Conservation (phyloP, 2,329 filamentous ascomycete genomes). For the Venturia effusa region DNA sequence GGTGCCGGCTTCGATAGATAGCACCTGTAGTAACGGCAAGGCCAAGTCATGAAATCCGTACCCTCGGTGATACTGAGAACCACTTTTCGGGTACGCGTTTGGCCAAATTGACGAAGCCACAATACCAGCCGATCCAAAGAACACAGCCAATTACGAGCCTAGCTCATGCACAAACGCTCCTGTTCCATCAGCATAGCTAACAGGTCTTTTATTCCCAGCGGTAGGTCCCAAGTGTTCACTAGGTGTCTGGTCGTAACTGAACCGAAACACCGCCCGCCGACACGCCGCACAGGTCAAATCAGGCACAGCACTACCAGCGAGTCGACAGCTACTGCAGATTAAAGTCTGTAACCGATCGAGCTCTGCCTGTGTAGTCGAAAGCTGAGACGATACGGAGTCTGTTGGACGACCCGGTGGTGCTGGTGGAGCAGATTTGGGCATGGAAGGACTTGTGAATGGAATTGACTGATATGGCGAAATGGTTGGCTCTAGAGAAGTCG, state of each 20-base stretch:
- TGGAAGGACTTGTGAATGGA: not conserved
- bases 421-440: not conserved
- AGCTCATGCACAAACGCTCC: not conserved
- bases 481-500: not conserved
- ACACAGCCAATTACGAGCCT: not conserved
- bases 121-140: too few relatives aligned
- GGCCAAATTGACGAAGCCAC: too few relatives aligned
- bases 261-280: not conserved
- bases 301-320: not conserved
- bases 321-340: not conserved
- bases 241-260: not conserved
- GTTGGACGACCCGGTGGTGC: too few relatives aligned
- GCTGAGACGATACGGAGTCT: not conserved
- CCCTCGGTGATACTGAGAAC: too few relatives aligned
- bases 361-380: not conserved
- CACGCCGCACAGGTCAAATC: slow-evolving; percentile 4
- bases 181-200: not conserved
- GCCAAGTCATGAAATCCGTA: too few relatives aligned
- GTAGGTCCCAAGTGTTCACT: not conserved
- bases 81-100: too few relatives aligned
- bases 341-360: not conserved
- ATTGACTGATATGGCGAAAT: not conserved
- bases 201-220: not conserved
- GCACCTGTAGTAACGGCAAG: too few relatives aligned
- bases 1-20: too few relatives aligned